Percentiles rank a stretch among this genome's conserved stretches.
phyloP scores from a whole-genome alignment of 2,329 filamentous ascomycete species.

The Aphanocladium album region DNA sequence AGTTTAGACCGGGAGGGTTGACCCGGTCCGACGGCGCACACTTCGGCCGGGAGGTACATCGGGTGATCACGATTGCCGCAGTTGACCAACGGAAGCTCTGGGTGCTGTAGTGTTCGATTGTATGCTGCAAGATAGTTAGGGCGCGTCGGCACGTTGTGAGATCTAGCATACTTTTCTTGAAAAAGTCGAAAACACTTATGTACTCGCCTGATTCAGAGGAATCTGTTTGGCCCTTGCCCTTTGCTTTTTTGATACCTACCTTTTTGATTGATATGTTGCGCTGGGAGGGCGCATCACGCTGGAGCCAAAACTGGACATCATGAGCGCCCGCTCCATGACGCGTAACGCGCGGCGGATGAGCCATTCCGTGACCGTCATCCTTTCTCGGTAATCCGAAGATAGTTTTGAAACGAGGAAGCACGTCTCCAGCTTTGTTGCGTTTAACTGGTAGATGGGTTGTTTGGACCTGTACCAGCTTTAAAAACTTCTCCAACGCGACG shows the following conservation, averaged over 20 bases:
- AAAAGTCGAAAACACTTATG: slow-evolving; percentile 49
- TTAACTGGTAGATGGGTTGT: slow-evolving; percentile 33
- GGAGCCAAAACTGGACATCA: slow-evolving; percentile 51
- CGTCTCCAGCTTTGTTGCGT: slow-evolving; percentile 26
- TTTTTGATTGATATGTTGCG: slow-evolving; percentile 8
- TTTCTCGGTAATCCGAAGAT: slow-evolving; percentile 31
- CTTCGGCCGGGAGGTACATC: slow-evolving; percentile 53
- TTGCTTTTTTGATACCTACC: slow-evolving; percentile 21
- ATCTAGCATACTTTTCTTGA: slow-evolving; percentile 24
- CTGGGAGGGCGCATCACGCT: slow-evolving; percentile 19
- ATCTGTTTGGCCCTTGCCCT: slow-evolving; percentile 21
- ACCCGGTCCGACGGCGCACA: slow-evolving; percentile 51
- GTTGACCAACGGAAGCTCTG: slow-evolving; percentile 50
- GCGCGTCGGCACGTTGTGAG: neutral
- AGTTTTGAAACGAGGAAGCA: slow-evolving; percentile 32
- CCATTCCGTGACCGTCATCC: slow-evolving; percentile 27
- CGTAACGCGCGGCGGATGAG: slow-evolving; percentile 22
- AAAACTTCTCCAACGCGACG: slow-evolving; percentile 28
- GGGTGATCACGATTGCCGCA: slow-evolving; percentile 50
- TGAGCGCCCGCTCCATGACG: slow-evolving; percentile 41
- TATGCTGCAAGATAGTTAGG: slow-evolving; percentile 24
- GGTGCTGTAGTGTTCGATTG: slow-evolving; percentile 29
- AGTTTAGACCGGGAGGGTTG: slow-evolving; percentile 50
- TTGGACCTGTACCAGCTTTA: slow-evolving; percentile 32
- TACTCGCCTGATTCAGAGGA: slow-evolving; percentile 31